Base-by-base conservation (phyloP, 116 monocot genomes). In the Iris pallida region DNA sequence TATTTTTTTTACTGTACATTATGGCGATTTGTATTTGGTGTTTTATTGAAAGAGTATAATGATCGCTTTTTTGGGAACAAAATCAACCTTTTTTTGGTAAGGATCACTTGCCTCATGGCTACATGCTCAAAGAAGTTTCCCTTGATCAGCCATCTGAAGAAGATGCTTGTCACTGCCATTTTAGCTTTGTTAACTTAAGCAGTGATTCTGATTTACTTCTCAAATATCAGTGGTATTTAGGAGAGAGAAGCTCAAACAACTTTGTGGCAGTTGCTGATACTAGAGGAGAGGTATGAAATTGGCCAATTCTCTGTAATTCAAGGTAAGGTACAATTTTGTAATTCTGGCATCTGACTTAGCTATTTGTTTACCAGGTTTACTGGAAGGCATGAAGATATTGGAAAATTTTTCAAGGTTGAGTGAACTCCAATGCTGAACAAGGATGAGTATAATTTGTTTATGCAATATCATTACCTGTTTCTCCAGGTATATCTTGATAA, bases 41-140 rank as follows among this genome's bases (percentile, higher is more conserved):
- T 30, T 30, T 30, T 30, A n/a, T 30, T 30, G 30, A 1, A 30
- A 30, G 30, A 30, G 3, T 30, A 30, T 30, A 30, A 30, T 30
- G 30, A 30, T 30, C 30, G 30, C 30, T 30, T 30, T 30, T 30
- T 30, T 30, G 0, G 30, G 59, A 53, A 44, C 85, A 97, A 92
- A 92, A 9, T 97, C 96, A 75, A 86, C 96, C 59, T 97, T 92
- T 76, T 74, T 69, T 70, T 67, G 92, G 96, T 92, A 92, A 87
- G 70, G 81, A 89, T 59, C 68, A 85, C 7, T 59, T 97, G 8
- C 92, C 96, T 1, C 89, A 80, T 54, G 87, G 85, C 2, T 89
- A 73, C 68, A 73, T 78, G 64, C 77, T 97, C 40, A 79, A 81
- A 75, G 79, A 87, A 76, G 85, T 85, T 41, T 87, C 62, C 48